Evolutionary conservation across 78 protist species (phyloP).

Genomic region (Creolimax fragrantissima): DNA sequence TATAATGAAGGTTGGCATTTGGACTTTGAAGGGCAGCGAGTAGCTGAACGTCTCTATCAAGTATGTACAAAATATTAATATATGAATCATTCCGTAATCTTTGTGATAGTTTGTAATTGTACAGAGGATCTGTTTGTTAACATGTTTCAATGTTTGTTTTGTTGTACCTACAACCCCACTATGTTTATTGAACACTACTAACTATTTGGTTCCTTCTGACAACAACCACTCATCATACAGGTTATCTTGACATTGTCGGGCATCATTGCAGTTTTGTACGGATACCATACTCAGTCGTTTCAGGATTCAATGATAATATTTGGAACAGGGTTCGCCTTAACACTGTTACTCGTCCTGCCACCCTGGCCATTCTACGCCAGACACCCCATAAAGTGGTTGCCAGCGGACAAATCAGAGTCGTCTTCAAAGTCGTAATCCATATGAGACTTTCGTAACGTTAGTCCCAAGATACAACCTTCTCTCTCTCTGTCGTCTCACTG

Average conservation of each 20-base stretch:
- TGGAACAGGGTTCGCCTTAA: background rate
- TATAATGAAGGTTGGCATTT: background rate
- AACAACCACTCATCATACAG: background rate
- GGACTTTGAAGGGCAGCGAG: background rate
- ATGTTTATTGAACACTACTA: no score
- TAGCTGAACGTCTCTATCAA: background rate
- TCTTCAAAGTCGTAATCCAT: background rate
- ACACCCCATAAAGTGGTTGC: background rate
- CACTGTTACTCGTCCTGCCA: background rate
- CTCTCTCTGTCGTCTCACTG: no score
- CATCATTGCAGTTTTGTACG: background rate
- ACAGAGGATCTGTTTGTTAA: no score
- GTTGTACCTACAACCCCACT: no score
- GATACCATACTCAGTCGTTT: background rate
- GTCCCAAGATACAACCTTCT: no score
- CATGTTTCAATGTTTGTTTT: background rate
- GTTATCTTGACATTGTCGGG: background rate
- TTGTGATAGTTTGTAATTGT: no score
- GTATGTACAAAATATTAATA: background rate
- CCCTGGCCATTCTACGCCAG: background rate
- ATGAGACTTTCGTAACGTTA: no score
- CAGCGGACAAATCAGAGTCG: background rate
- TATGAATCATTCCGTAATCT: no score
- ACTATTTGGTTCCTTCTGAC: background rate
- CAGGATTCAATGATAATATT: background rate